These are phyloP conservation scores for Epichloe aotearoae DNA, from an alignment of 2,329 filamentous ascomycete species.

Conservation along the genomic window DNA sequence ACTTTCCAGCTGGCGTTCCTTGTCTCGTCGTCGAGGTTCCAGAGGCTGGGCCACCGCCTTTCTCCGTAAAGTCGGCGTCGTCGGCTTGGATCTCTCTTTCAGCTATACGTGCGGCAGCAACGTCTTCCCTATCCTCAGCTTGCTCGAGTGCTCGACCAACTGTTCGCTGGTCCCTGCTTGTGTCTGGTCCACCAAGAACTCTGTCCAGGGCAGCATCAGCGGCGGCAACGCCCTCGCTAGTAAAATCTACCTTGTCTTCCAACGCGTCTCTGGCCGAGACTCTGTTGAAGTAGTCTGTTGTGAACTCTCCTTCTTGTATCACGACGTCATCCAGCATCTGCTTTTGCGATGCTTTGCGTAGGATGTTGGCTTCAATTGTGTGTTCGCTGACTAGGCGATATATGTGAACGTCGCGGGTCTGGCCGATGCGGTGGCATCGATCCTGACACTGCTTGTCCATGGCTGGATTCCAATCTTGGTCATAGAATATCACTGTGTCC, in stretches of 20 bases:
- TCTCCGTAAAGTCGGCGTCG: constrained; percentile 71
- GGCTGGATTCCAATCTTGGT: constrained; percentile 97
- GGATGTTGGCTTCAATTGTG: constrained; percentile 95
- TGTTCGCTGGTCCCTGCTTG: constrained; percentile 44
- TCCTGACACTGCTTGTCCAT: constrained; percentile 99
- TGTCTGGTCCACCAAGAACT: constrained; percentile 57
- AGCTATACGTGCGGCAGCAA: constrained; percentile 72
- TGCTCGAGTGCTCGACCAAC: constrained; percentile 68
- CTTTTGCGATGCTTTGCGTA: constrained; percentile 94
- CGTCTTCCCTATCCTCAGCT: constrained; percentile 87
- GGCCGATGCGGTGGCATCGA: constrained; percentile 89
- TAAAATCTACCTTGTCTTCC: constrained; percentile 40
- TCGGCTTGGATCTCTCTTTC: constrained; percentile 82
- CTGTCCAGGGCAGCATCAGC: constrained; percentile 76
- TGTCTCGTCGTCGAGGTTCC: constrained; percentile 37
- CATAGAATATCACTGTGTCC: constrained; percentile 97
- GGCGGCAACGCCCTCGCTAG: constrained; percentile 45
- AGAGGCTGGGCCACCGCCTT: constrained; percentile 31
- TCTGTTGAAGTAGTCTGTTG: constrained; percentile 88
- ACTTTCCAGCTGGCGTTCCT: constrained; percentile 34
- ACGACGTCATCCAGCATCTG: constrained; percentile 96
- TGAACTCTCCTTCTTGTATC: constrained; percentile 96
- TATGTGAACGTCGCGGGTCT: constrained; percentile 95
- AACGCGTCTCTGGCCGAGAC: constrained; percentile 59
- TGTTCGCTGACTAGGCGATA: constrained; percentile 88